Percentiles rank a stretch among this genome's conserved stretches.
Evolutionary conservation across 345 rosid genomes (phyloP).

Genomic region (Durio zibethinus): DNA sequence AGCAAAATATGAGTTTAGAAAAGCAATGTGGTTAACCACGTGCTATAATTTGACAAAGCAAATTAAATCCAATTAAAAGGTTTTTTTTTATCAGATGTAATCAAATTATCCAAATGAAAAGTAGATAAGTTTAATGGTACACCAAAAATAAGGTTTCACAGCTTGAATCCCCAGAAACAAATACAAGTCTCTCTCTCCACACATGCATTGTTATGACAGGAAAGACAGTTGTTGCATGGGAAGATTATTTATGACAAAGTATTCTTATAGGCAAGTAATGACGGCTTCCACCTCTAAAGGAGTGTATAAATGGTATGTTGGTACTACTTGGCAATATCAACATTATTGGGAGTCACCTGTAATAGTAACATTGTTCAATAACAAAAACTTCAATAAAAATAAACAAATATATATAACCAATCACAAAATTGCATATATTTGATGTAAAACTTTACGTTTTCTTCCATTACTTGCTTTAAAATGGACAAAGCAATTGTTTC

Average conservation of each 20-base stretch:
- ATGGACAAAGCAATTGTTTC: slow-evolving; percentile 87
- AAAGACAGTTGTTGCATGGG: not conserved
- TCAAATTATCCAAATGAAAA: too few relatives aligned
- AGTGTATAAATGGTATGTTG: too few relatives aligned
- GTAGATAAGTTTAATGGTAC: not conserved
- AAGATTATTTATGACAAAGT: not conserved
- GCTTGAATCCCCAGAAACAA: slow-evolving; percentile 17
- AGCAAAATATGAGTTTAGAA: not conserved
- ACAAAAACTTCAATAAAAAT: not conserved
- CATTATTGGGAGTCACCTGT: too few relatives aligned
- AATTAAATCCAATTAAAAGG: too few relatives aligned
- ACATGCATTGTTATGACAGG: not conserved
- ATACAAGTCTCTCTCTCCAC: slow-evolving; percentile 1
- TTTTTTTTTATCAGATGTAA: too few relatives aligned
- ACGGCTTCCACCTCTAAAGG: too few relatives aligned
- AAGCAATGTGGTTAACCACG: not conserved
- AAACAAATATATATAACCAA: not conserved
- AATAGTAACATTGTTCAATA: too few relatives aligned
- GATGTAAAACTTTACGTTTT: slow-evolving; percentile 47
- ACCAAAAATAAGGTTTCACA: slow-evolving; percentile 12
- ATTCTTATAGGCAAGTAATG: too few relatives aligned
- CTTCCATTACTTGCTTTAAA: slow-evolving; percentile 99
- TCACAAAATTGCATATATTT: not conserved
- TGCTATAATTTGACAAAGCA: not conserved
- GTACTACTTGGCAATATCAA: too few relatives aligned